Conservation (phyloP, 257 asterid species). For the Solanum piurae region DNA sequence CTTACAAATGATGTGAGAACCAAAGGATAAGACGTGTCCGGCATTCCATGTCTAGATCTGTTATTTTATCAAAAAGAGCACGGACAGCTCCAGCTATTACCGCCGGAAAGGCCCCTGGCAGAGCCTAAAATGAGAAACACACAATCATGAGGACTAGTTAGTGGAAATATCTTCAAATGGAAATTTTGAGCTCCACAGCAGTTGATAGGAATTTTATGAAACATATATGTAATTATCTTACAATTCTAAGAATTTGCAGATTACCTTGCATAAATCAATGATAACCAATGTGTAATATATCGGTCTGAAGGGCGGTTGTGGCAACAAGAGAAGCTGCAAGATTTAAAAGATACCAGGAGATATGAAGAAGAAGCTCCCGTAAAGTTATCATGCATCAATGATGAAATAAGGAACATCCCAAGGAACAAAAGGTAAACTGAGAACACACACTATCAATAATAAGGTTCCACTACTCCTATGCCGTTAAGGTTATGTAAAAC, state of each 20-base stretch:
- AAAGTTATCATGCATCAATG: background rate
- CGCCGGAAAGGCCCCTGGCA: constrained; percentile 99
- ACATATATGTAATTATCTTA: background rate
- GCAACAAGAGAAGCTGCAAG: constrained; percentile 87
- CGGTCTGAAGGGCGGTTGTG: constrained; percentile 92
- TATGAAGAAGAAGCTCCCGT: background rate
- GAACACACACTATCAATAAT: background rate
- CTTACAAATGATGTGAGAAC: constrained; percentile 99
- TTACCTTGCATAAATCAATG: constrained; percentile 96
- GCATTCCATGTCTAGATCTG: constrained; percentile 96
- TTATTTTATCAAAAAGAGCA: constrained; percentile 81
- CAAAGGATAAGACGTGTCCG: constrained; percentile 90
- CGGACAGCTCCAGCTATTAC: constrained; percentile 99
- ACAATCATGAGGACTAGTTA: background rate
- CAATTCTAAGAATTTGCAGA: background rate
- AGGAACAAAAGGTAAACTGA: background rate
- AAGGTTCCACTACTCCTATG: background rate
- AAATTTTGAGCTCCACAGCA: background rate
- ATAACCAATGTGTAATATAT: constrained; percentile 89
- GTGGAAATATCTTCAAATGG: background rate
- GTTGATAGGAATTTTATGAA: background rate
- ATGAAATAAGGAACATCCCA: background rate
- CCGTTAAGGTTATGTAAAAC: background rate
- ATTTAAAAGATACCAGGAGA: background rate
- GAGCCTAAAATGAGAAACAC: constrained; percentile 49